Percentiles rank a stretch among this genome's conserved stretches.
Evolutionary conservation across 208 protist species (phyloP).

Genomic region (Herpetomonas tarakana): DNA sequence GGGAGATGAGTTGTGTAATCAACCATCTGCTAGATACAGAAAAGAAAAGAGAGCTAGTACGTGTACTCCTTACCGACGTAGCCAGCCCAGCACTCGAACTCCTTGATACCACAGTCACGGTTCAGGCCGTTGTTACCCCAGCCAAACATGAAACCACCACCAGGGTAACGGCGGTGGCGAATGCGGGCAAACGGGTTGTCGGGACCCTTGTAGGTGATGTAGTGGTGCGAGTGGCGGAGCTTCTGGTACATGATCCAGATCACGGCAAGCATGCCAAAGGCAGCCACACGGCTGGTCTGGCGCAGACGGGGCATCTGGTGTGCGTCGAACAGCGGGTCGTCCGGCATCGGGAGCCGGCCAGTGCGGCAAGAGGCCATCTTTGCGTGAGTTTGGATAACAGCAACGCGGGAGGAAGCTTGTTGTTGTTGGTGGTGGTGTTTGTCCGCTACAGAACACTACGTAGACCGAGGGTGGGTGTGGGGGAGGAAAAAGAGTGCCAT

Average conservation of each 20-base stretch:
- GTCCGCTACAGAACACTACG: too few relatives aligned
- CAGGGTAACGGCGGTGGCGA: constrained; percentile 73
- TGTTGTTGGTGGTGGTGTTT: background rate
- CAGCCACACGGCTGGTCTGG: constrained; percentile 56
- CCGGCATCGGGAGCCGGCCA: constrained; percentile 77
- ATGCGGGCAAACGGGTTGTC: constrained; percentile 81
- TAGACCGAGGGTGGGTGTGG: too few relatives aligned
- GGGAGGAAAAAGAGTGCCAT: too few relatives aligned
- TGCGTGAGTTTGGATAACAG: constrained; percentile 1
- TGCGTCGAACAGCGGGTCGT: constrained; percentile 72
- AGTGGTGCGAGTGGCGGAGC: constrained; percentile 70
- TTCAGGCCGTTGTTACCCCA: constrained; percentile 92
- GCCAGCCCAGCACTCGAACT: constrained; percentile 88
- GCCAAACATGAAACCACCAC: constrained; percentile 73
- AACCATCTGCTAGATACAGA: too few relatives aligned
- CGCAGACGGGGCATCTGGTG: constrained; percentile 47
- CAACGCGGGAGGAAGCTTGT: background rate
- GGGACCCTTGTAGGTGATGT: constrained; percentile 80
- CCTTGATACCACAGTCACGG: constrained; percentile 82
- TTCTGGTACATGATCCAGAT: constrained; percentile 86
- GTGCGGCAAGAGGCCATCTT: constrained; percentile 69
- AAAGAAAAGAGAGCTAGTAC: constrained; percentile 75
- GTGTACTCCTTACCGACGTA: constrained; percentile 88
- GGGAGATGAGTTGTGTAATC: too few relatives aligned
- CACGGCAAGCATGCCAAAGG: constrained; percentile 52